Base-by-base conservation (phyloP, 192 early-diverging fungal species). In the Mortierella hygrophila region DNA sequence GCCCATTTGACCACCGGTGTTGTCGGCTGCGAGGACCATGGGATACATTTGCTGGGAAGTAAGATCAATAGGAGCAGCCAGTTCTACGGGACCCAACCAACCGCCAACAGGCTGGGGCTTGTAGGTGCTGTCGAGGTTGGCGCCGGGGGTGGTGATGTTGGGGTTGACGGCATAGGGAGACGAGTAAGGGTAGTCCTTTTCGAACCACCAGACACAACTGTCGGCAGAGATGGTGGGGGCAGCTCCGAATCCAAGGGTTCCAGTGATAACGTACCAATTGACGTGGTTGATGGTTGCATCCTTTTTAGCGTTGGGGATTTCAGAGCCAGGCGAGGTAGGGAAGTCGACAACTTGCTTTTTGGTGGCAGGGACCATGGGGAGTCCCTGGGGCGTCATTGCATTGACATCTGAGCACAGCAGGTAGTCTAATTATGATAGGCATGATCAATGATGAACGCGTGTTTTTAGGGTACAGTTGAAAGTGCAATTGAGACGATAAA, bases 391-490 rank as follows among this genome's bases (percentile, higher is more conserved):
- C 40, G 92, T 88, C 76, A 90, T 84, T 16, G 89, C 90, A 55
- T 76, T 57, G 23, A 86, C 80, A 76, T 88, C 85, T 1, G 91
- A 92, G 80, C 92, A 93, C 37, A 89, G 90, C 21, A 92, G 68
- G 76, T 88, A 85, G 26, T 93, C 91, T 87, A 60, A 35, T 26
- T 6, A 42, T 40, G 6, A 29, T 7, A 10, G 29, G 20, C 49
- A 52, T 20, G 1, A 21, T 16, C 6, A 42, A 69, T 23, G 8
- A n/a, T 13, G 20, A 13, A 46, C 10, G 23, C n/a, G 46, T 46
- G 38, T 71, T 71, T n/a, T n/a, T n/a, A 71, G 70, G 26, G 49
- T 52, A 16, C 20, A 21, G 49, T 20, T 71, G 21, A 18, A n/a
- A 21, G 9, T 37, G 69, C 57, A 60, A 60, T 29, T 70, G 69